Base-by-base conservation (phyloP, 2,329 filamentous ascomycete genomes). In the Mycosphaerella sp. region DNA sequence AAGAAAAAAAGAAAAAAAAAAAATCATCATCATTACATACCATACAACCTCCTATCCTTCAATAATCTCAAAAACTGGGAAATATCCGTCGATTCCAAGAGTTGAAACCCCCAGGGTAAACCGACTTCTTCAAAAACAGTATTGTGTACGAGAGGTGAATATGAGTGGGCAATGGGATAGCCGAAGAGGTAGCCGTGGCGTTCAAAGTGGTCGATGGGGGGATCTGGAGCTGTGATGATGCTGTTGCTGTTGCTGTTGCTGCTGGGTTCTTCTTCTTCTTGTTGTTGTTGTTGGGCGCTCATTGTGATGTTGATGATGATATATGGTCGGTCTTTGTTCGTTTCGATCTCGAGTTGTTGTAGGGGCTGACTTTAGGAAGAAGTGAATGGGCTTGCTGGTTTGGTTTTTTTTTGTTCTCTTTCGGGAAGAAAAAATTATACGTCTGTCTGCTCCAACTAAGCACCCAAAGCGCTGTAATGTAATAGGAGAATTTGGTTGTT, bases 11-110 rank as follows among this genome's bases (percentile, higher is more conserved):
- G 39, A n/a, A 7, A 6, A n/a, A 42, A 7, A 2, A 9, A 9
- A 45, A 7, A 5, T 17, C 23, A n/a, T 4, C 11, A n/a, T 14
- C 44, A 34, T 6, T 4, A 12, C 73, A 41, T 71, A 79, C 83
- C 84, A 64, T 83, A 85, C 68, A 83, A 86, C 60, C 78, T 73
- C 12, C 80, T 78, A 59, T 83, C 72, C 55, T 76, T 74, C 34
- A 80, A 75, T 6, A 85, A 71, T 8, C 66, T 49, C 4, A 76
- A 66, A 57, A 76, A 76, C 11, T 72, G 66, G 2, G 61, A 59
- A 63, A 76, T 74, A 54, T 76, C 72, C 31, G 67, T 70, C 4
- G 73, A 75, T 45, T 74, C 72, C 21, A 80, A 69, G 6, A 74
- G 73, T 38, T 76, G 70, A 63, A 80, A 78, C 26, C 69, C 69